Evolutionary conservation across 805 yeast genomes (phyloP).

Genomic region (Nakazawaea populi): DNA sequence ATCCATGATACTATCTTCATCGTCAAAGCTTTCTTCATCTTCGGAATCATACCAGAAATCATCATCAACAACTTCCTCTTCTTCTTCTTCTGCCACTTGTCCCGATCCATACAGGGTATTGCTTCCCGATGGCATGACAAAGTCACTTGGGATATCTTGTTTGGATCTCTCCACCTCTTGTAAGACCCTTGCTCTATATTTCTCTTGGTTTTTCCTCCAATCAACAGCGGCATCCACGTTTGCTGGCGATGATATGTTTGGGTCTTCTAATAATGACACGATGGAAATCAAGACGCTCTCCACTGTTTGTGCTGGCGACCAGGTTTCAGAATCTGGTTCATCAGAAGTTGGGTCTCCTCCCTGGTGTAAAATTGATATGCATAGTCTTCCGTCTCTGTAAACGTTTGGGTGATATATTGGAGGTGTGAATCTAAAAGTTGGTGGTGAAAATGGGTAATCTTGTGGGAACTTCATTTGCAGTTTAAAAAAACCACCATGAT

Average conservation of each 20-base stretch:
- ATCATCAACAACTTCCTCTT: slow-evolving; percentile 22
- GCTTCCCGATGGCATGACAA: slow-evolving; percentile 63
- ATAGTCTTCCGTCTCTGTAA: slow-evolving; percentile 86
- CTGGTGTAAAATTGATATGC: slow-evolving; percentile 88
- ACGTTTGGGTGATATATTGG: slow-evolving; percentile 94
- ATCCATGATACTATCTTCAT: slow-evolving; percentile 16
- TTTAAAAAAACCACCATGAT: slow-evolving; percentile 90
- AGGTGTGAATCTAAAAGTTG: slow-evolving; percentile 87
- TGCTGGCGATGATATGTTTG: slow-evolving; percentile 90
- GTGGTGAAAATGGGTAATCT: slow-evolving; percentile 91
- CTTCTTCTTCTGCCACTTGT: slow-evolving; percentile 11
- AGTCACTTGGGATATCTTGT: slow-evolving; percentile 82
- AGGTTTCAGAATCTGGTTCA: slow-evolving; percentile 89
- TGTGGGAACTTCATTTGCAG: slow-evolving; percentile 92
- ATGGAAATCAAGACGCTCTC: slow-evolving; percentile 87
- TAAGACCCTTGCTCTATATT: slow-evolving; percentile 67
- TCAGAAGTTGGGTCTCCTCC: slow-evolving; percentile 88
- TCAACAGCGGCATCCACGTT: slow-evolving; percentile 94
- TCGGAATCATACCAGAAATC: slow-evolving; percentile 28
- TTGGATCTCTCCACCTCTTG: slow-evolving; percentile 82
- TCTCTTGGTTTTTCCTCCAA: slow-evolving; percentile 76
- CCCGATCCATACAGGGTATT: slow-evolving; percentile 48
- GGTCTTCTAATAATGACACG: slow-evolving; percentile 87
- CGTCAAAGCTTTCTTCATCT: slow-evolving; percentile 17
- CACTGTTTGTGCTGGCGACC: slow-evolving; percentile 92